Conservation (phyloP, 192 early-diverging fungal genomes). For the Backusella mclennaniae region DNA sequence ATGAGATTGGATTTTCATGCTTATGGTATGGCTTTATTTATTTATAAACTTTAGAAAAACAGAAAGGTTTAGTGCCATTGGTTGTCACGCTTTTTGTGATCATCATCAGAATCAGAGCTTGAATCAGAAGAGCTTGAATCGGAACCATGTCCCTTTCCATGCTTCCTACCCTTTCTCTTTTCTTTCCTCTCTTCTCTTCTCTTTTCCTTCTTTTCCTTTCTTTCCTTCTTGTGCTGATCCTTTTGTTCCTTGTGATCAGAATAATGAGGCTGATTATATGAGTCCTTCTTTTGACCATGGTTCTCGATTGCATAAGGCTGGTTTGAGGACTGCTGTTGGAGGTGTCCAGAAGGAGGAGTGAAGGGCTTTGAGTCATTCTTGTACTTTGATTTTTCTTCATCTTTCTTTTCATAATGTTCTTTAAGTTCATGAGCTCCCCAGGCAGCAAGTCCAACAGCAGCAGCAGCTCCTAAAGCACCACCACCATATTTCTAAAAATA, state of each 20-base stretch:
- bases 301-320: slow-evolving; percentile 8
- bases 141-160: not conserved
- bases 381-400: slow-evolving; percentile 16
- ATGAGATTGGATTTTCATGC: not conserved
- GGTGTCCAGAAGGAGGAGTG: not conserved
- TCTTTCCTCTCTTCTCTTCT: not conserved
- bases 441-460: slow-evolving; percentile 34
- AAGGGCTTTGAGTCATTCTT: not conserved
- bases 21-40: not conserved
- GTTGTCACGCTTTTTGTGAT: not conserved
- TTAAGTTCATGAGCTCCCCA: slow-evolving; percentile 34
- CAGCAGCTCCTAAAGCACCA: slow-evolving; percentile 33
- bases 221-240: slow-evolving; percentile 7
- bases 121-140: slow-evolving; percentile 5
- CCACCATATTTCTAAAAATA: slow-evolving; percentile 39
- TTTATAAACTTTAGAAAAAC: not conserved
- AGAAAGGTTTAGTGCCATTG: not conserved
- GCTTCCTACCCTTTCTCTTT: not conserved
- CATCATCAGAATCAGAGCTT: not conserved
- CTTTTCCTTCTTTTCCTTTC: slow-evolving; percentile 4
- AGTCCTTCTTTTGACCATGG: not conserved
- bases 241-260: not conserved
- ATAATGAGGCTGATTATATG: not conserved
- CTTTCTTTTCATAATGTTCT: slow-evolving; percentile 26
- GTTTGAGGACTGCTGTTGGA: not conserved